Evolutionary conservation across 208 protist species (phyloP).

Genomic region (Naegleria fowleri): DNA sequence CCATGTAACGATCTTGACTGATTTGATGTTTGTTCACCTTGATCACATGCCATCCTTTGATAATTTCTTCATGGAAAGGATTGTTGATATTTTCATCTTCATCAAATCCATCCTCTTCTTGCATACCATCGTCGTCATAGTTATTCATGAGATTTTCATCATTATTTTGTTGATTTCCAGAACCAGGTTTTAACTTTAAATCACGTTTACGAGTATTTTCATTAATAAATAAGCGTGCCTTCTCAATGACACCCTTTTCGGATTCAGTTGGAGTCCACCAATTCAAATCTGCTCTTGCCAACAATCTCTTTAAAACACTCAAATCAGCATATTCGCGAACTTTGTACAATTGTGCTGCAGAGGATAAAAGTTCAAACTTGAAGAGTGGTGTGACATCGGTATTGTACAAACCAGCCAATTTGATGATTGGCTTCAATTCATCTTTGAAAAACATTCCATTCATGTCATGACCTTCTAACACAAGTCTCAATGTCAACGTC

Average conservation of each 20-base stretch:
- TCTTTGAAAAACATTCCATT: not conserved
- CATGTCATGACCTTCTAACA: not conserved
- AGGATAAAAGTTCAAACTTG: not conserved
- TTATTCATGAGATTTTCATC: not conserved
- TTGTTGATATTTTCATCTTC: not conserved
- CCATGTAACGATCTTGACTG: not conserved
- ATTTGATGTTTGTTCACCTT: conserved; percentile 13
- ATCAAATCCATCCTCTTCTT: not conserved
- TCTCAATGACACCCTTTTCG: not conserved
- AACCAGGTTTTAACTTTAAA: not conserved
- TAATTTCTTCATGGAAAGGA: not conserved
- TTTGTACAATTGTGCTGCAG: not conserved
- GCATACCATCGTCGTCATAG: not conserved
- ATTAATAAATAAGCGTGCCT: not conserved
- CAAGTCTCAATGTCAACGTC: not conserved
- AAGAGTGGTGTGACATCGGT: not conserved
- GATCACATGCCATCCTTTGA: conserved; percentile 21
- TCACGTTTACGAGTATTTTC: not conserved
- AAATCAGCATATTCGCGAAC: not conserved
- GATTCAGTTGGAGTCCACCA: not conserved
- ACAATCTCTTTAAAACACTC: not conserved
- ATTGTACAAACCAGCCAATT: not conserved
- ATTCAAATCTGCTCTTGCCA: not conserved
- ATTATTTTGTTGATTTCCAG: not conserved
- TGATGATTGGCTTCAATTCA: conserved; percentile 4